Conservation (phyloP, 345 rosid genomes). For the Alliaria petiolata region DNA sequence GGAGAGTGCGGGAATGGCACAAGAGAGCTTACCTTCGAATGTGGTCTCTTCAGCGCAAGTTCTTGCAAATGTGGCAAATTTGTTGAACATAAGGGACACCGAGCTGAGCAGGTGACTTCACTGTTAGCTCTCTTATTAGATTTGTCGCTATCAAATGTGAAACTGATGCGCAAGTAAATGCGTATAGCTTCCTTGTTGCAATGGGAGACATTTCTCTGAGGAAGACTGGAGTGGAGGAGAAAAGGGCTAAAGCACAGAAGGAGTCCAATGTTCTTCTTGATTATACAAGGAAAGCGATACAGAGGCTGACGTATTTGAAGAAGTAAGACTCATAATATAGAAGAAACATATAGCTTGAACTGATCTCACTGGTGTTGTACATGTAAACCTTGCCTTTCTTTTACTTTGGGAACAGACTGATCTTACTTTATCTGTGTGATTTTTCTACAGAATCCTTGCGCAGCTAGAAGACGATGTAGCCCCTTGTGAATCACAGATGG, state of each 20-base stretch:
- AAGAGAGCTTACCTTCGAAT: slow-evolving; percentile 80
- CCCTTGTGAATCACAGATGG: slow-evolving; percentile 33
- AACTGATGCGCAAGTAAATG: slow-evolving; percentile 9
- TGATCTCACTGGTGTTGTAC: too few species aligned
- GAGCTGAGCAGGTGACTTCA: slow-evolving; percentile 74
- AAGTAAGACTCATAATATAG: slow-evolving; percentile 42
- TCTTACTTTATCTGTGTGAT: background rate
- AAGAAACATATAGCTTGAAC: background rate
- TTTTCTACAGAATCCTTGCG: slow-evolving; percentile 64
- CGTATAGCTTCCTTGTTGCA: slow-evolving; percentile 75
- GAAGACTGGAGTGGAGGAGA: slow-evolving; percentile 89
- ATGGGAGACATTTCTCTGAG: slow-evolving; percentile 85
- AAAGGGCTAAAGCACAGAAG: slow-evolving; percentile 79
- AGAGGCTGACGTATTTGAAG: slow-evolving; percentile 83
- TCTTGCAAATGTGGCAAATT: slow-evolving; percentile 85
- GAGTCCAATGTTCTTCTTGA: slow-evolving; percentile 94
- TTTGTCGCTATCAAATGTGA: background rate
- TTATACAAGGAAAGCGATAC: slow-evolving; percentile 87
- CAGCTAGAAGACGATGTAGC: slow-evolving; percentile 86
- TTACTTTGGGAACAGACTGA: background rate
- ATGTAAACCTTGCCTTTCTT: too few species aligned
- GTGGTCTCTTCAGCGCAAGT: slow-evolving; percentile 85
- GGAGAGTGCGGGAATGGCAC: slow-evolving; percentile 75
- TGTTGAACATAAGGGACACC: slow-evolving; percentile 87
- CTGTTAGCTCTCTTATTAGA: background rate